A percentile compares a stretch with the other conserved stretches of the same genome.
These are phyloP conservation scores for Plasmodium fragile DNA, from an alignment of 169 alveolate species.

Conservation along the genomic window DNA sequence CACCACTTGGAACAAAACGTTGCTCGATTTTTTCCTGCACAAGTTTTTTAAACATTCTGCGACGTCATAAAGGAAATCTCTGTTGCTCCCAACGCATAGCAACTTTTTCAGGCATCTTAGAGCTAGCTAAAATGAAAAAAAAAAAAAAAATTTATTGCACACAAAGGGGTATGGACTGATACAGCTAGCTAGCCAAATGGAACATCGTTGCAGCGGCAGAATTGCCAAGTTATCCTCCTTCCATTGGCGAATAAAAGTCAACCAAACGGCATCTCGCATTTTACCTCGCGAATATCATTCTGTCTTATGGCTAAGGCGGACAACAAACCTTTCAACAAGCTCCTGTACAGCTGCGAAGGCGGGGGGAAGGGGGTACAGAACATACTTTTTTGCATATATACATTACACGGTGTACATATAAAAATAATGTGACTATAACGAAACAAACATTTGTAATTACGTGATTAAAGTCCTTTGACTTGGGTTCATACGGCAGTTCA, in stretches of 20 bases:
- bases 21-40: slow-evolving; percentile 11
- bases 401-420: not conserved
- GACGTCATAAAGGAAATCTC: slow-evolving; percentile 21
- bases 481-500: slow-evolving; percentile 11
- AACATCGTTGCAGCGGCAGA: not conserved
- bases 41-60: slow-evolving; percentile 40
- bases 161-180: not conserved
- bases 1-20: slow-evolving; percentile 24
- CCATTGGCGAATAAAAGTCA: not conserved
- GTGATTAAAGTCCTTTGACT: slow-evolving; percentile 20
- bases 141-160: not conserved
- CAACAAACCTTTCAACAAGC: slow-evolving; percentile 24
- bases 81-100: slow-evolving; percentile 5
- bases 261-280: not conserved
- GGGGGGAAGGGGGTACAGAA: not conserved
- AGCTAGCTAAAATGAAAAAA: slow-evolving; percentile 16
- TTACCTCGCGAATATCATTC: slow-evolving; percentile 48
- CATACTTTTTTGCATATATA: not conserved
- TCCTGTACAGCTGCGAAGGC: slow-evolving; percentile 18
- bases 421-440: not conserved
- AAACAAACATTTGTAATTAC: not conserved
- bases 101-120: slow-evolving; percentile 39
- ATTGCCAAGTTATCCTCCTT: not conserved
- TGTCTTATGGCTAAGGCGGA: slow-evolving; percentile 13
- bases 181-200: not conserved